These are phyloP conservation scores for Russula emetica DNA, from an alignment of 768 basidiomycete genomes.

Conservation along the genomic window DNA sequence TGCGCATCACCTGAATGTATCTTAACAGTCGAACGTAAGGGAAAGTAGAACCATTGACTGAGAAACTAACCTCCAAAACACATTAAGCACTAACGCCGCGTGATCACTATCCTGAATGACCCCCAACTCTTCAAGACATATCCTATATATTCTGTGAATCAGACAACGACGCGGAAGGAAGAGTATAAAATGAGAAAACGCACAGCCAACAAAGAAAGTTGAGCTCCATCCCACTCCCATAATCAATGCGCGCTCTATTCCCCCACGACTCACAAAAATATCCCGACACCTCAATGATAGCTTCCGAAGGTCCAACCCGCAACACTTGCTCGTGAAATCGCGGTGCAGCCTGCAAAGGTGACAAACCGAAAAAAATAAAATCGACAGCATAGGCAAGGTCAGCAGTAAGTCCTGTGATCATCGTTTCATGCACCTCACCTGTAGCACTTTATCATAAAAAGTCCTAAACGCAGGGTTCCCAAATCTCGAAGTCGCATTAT, in stretches of 20 bases:
- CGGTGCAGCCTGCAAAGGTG: constrained; percentile 7
- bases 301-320: constrained; percentile 47
- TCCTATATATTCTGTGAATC: constrained; percentile 50
- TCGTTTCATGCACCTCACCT: constrained; percentile 57
- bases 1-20: constrained; percentile 77
- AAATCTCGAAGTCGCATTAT: constrained; percentile 88
- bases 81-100: constrained; percentile 67
- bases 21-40: constrained; percentile 30
- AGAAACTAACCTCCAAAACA: constrained; percentile 75
- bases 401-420: background rate
- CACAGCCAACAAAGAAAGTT: constrained; percentile 98
- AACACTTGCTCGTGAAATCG: constrained; percentile 55
- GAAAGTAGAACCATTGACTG: no score
- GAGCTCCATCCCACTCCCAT: constrained; percentile 99
- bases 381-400: background rate
- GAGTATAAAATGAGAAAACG: constrained; percentile 30
- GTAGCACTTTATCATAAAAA: constrained; percentile 78
- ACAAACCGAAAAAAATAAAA: background rate
- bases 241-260: constrained; percentile 87
- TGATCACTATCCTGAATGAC: constrained; percentile 63
- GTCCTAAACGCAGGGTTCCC: constrained; percentile 95
- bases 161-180: background rate
- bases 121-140: constrained; percentile 73
- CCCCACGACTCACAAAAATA: constrained; percentile 93
- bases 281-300: constrained; percentile 62